Evolutionary conservation across 1,284 basidiomycete species (phyloP).

Genomic region (Fomes fomentarius): DNA sequence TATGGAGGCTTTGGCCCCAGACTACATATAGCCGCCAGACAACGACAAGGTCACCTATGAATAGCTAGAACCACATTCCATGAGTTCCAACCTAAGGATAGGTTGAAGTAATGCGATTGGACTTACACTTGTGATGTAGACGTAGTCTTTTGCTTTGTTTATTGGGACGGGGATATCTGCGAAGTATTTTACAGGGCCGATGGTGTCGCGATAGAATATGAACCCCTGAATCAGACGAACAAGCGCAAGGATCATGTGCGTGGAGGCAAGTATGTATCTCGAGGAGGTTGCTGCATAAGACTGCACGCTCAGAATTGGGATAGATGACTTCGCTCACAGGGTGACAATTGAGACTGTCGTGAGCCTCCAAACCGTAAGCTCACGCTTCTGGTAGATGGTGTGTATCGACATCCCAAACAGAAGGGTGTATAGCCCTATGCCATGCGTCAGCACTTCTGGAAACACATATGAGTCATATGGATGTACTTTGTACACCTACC

Average conservation of each 20-base stretch:
- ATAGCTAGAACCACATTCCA: background rate
- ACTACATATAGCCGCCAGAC: background rate
- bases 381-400: background rate
- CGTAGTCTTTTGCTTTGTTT: constrained; percentile 3
- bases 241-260: background rate
- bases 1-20: background rate
- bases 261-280: background rate
- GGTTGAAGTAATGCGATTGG: too few species aligned
- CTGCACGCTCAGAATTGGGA: too few species aligned
- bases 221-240: background rate
- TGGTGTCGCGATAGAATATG: background rate
- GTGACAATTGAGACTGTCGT: background rate
- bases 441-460: background rate
- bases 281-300: too few species aligned
- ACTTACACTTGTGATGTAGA: background rate
- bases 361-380: background rate
- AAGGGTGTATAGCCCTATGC: background rate
- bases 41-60: background rate
- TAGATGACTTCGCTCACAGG: background rate
- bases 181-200: background rate
- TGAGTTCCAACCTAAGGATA: too few species aligned
- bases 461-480: background rate
- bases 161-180: background rate
- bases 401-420: background rate
- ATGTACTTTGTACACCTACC: constrained; percentile 1